Base-by-base conservation (phyloP, 2,329 filamentous ascomycete genomes). In the Herpotrichia juniperi region DNA sequence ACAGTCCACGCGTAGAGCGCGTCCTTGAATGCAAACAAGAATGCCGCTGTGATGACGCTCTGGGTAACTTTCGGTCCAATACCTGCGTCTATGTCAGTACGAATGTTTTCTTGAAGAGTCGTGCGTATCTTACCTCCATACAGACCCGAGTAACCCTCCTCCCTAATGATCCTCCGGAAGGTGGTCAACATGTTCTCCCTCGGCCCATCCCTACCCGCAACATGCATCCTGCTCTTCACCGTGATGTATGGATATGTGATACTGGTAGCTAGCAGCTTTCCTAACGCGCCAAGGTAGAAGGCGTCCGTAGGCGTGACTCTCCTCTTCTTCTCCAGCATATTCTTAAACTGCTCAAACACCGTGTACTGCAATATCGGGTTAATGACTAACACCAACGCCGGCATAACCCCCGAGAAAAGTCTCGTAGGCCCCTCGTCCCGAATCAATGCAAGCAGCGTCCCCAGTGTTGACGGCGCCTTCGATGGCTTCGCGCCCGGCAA, bases 191-290 rank as follows among this genome's bases (percentile, higher is more conserved):
- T 89, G 62, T 88, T 89, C 77, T 96, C 89, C 76, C 89, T 89
- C 58, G 86, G 87, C n/a, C 84, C 83, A 57, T 86, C 87, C 66
- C 86, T 86, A 56, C 83, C 87, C 24, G 93, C 91, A 55, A 99
- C 91, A 74, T 99, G 94, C 86, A 96, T 96, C 72, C 91, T 86
- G 76, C 92, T 96, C 87, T 99, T 99, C 67, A 99, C 89, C 4
- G 94, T 99, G 74, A 99, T 97, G 74, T 99, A 99, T 10, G 94
- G 94, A 75, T 99, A 99, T 5, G 94, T 99, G 67, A 97, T 90
- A 55, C 83, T 87, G 2, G 94, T 99, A 21, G 94, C 94, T 56
- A 97, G 87, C 58, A 99, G 82, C 83, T 99, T 99, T 75, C 94
- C 93, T 26, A 97, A 72, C 1, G 94, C 94, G 57, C 94, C 94